A percentile compares a stretch with the other conserved stretches of the same genome.
Evolutionary conservation across 202 grass and related monocot genomes (phyloP).

Genomic region (Schoenoplectus tabernaemontani): DNA sequence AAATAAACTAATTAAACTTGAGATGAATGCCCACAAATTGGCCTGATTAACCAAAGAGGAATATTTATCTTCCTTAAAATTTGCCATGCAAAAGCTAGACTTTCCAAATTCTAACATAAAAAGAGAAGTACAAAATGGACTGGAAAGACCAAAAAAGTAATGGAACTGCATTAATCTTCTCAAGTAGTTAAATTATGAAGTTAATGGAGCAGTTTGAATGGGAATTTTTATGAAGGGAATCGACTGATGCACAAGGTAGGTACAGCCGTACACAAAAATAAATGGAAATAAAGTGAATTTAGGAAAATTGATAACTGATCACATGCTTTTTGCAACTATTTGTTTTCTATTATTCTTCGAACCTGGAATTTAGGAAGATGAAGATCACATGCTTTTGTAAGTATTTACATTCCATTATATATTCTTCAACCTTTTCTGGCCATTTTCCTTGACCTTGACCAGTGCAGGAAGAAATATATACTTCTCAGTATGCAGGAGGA

Average conservation of each 20-base stretch:
- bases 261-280: no score
- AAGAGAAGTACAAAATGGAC: no score
- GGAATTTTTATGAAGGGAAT: background rate
- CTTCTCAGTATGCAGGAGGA: no score
- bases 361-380: background rate
- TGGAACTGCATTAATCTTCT: background rate
- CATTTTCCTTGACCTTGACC: constrained; percentile 6
- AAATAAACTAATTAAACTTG: background rate
- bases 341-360: background rate
- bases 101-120: no score
- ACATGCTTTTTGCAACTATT: background rate
- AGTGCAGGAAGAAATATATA: background rate
- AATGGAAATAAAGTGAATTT: no score
- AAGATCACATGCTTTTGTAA: no score
- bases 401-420: no score
- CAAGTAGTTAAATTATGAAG: background rate
- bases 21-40: background rate
- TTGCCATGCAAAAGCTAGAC: no score
- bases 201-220: background rate
- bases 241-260: no score
- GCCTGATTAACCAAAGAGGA: no score
- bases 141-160: background rate
- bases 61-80: no score
- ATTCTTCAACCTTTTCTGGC: no score
- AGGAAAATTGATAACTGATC: background rate